phyloP scores from a whole-genome alignment of 306 rosid species.

The Lupinus albus region DNA sequence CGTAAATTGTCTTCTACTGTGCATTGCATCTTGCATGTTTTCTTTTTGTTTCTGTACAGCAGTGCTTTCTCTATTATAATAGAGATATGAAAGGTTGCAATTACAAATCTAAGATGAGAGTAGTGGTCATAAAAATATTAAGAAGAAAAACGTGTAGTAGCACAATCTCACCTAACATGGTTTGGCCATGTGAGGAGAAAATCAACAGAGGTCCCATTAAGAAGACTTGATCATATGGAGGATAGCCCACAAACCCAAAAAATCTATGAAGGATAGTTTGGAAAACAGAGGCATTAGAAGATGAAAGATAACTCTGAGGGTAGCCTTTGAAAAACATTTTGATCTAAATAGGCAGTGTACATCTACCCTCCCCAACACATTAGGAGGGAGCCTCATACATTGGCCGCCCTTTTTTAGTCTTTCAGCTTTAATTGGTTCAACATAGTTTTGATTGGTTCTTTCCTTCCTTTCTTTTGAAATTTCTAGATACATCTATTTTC shows the following conservation, averaged over 20 bases:
- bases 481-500: neutral
- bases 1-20: slow-evolving; percentile 54
- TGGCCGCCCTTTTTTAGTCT: too few relatives aligned
- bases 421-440: neutral
- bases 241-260: neutral
- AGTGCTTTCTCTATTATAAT: slow-evolving; percentile 9
- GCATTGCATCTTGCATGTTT: slow-evolving; percentile 30
- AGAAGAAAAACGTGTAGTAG: neutral
- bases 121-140: slow-evolving; percentile 7
- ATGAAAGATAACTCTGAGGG: neutral
- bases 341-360: neutral
- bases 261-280: neutral
- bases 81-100: slow-evolving; percentile 17
- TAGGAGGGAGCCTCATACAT: too few relatives aligned
- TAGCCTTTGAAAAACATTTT: neutral
- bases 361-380: too few relatives aligned
- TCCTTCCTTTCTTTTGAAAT: slow-evolving; percentile 1
- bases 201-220: neutral
- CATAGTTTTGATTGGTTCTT: neutral
- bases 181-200: neutral
- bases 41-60: neutral
- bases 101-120: slow-evolving; percentile 25
- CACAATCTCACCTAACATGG: neutral
- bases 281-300: neutral
- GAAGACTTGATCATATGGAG: neutral